phyloP scores from a whole-genome alignment of 1,139 yeast genomes.

The Chernovozyma aurita region DNA sequence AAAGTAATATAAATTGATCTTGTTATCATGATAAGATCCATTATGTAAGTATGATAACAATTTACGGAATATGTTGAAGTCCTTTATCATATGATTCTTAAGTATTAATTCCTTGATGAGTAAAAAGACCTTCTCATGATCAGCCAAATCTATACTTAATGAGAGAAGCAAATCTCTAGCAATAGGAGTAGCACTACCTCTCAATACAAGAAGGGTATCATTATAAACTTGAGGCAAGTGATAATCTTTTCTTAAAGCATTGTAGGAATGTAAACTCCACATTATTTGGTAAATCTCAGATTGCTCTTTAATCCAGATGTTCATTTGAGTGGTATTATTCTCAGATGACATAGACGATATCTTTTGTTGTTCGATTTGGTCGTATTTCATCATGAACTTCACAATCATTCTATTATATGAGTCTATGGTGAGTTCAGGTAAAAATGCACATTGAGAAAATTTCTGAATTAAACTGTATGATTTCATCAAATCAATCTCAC shows the following conservation, averaged over 20 bases:
- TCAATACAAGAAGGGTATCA: not conserved
- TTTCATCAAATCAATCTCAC: constrained; percentile 15
- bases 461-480: constrained; percentile 25
- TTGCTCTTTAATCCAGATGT: constrained; percentile 12
- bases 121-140: constrained; percentile 34
- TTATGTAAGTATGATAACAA: constrained; percentile 29
- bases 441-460: constrained; percentile 28
- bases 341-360: not conserved
- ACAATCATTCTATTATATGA: constrained; percentile 31
- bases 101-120: constrained; percentile 34
- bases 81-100: constrained; percentile 29
- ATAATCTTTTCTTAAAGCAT: constrained; percentile 37
- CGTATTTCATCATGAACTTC: constrained; percentile 19
- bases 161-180: constrained; percentile 27
- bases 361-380: constrained; percentile 11
- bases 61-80: constrained; percentile 26
- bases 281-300: constrained; percentile 13
- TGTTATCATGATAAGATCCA: constrained; percentile 22
- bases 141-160: constrained; percentile 31
- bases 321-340: constrained; percentile 5
- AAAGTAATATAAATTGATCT: constrained; percentile 27
- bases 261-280: constrained; percentile 33
- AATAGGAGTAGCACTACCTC: not conserved
- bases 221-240: constrained; percentile 11
- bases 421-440: constrained; percentile 35